These are phyloP conservation scores for Cyberlindnera samutprakarnensis DNA, from an alignment of 805 yeast species.

Conservation along the genomic window DNA sequence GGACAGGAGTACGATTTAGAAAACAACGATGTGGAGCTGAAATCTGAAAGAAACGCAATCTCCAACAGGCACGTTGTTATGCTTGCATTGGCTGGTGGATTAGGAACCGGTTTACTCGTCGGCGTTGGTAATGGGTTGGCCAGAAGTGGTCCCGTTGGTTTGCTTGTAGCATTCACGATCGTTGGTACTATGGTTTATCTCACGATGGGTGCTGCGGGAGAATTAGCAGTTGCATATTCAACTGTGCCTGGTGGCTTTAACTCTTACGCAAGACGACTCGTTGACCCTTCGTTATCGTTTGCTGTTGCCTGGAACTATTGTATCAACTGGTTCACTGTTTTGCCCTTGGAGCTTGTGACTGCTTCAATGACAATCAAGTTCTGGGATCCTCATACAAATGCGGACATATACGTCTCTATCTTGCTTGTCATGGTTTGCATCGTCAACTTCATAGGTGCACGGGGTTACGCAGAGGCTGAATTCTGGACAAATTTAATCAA, in stretches of 20 bases:
- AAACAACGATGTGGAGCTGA: conserved; percentile 18
- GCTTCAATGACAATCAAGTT: conserved; percentile 54
- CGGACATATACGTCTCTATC: conserved; percentile 51
- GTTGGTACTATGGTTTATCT: conserved; percentile 52
- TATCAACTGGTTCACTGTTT: conserved; percentile 54
- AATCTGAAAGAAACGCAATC: conserved; percentile 11
- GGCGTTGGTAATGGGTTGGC: conserved; percentile 45
- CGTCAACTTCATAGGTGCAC: conserved; percentile 43
- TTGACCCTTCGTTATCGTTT: conserved; percentile 52
- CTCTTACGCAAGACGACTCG: conserved; percentile 44
- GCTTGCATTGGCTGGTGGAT: conserved; percentile 77
- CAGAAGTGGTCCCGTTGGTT: conserved; percentile 39
- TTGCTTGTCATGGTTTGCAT: conserved; percentile 37
- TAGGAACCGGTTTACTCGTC: conserved; percentile 64
- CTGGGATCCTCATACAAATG: conserved; percentile 47
- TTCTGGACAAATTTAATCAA: conserved; percentile 60
- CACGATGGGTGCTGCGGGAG: conserved; percentile 60
- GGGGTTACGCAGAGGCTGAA: conserved; percentile 56
- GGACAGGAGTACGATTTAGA: conserved; percentile 28
- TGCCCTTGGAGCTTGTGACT: conserved; percentile 58
- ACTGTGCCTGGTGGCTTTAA: conserved; percentile 57
- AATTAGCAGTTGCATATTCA: conserved; percentile 53
- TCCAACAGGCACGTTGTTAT: conserved; percentile 17
- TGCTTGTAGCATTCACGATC: conserved; percentile 48
- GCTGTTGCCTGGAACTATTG: conserved; percentile 58